A percentile compares a stretch with the other conserved stretches of the same genome.
Conservation (phyloP, 2,329 filamentous ascomycete species). For the Xylaria digitata region DNA sequence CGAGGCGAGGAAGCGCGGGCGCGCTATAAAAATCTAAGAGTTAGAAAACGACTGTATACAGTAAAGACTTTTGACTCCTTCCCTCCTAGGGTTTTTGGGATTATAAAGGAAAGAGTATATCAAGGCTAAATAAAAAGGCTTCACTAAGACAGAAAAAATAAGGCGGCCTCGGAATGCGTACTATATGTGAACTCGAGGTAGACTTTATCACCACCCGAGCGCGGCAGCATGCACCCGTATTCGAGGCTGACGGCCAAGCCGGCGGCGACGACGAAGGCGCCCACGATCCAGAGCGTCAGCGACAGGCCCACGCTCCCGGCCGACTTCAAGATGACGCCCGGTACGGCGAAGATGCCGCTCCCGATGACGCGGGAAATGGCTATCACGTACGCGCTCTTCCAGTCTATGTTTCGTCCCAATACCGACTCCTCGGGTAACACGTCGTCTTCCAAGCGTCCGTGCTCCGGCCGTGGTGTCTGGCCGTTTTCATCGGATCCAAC, state of each 20-base stretch:
- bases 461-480: constrained; percentile 40
- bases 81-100: background rate
- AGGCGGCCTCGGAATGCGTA: background rate
- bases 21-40: constrained; percentile 42
- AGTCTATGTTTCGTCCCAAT: constrained; percentile 68
- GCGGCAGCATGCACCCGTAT: constrained; percentile 76
- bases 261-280: constrained; percentile 70
- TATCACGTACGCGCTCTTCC: constrained; percentile 73
- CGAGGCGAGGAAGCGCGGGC: constrained; percentile 72
- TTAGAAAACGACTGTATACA: background rate
- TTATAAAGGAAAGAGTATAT: too few relatives aligned
- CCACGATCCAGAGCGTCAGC: constrained; percentile 71
- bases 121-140: background rate
- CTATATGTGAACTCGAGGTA: constrained; percentile 77
- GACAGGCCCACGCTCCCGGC: constrained; percentile 75
- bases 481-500: constrained; percentile 36
- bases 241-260: constrained; percentile 73
- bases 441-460: constrained; percentile 63
- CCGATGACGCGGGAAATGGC: constrained; percentile 76
- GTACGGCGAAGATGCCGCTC: constrained; percentile 78
- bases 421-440: constrained; percentile 69
- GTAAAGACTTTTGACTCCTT: background rate
- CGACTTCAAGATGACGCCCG: constrained; percentile 72
- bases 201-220: constrained; percentile 75
- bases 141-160: background rate